phyloP scores from a whole-genome alignment of 2,329 filamentous ascomycete species.

The Alternaria sp. region DNA sequence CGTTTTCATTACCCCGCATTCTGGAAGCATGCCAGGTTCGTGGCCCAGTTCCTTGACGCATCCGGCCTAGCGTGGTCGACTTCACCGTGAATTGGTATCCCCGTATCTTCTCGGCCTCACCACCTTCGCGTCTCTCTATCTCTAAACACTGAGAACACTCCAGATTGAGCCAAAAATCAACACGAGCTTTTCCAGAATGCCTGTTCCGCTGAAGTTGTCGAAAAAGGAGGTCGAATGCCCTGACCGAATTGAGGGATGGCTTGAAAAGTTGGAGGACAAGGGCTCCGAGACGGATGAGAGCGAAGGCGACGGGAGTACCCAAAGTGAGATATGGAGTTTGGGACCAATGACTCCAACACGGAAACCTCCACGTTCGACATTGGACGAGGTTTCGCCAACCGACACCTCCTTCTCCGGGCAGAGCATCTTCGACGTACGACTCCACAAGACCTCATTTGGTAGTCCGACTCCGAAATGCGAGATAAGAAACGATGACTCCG shows the following conservation, averaged over 20 bases:
- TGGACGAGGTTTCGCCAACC: conserved; percentile 34
- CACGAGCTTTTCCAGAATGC: not conserved
- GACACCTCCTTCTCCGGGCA: conserved; percentile 34
- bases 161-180: fast-evolving
- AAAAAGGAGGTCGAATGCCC: not conserved
- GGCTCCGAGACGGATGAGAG: not conserved
- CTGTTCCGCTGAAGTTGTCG: not conserved
- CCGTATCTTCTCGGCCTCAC: conserved; percentile 2
- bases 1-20: not conserved
- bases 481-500: conserved; percentile 15
- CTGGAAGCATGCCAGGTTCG: not conserved
- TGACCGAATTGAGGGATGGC: conserved; percentile 13
- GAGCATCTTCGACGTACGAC: conserved; percentile 35
- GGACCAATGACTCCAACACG: not conserved
- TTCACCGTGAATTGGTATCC: conserved; percentile 15
- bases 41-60: not conserved
- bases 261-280: conserved; percentile 4
- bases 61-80: conserved; percentile 11
- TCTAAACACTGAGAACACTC: not conserved
- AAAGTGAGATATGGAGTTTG: conserved; percentile 2
- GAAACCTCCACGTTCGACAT: too few relatives aligned
- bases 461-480: not conserved
- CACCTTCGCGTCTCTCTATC: conserved; percentile 1
- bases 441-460: not conserved
- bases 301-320: not conserved